A percentile compares a stretch with the other conserved stretches of the same genome.
Evolutionary conservation across 2,329 filamentous ascomycete genomes (phyloP).

Genomic region (Colletotrichum brevisporum): DNA sequence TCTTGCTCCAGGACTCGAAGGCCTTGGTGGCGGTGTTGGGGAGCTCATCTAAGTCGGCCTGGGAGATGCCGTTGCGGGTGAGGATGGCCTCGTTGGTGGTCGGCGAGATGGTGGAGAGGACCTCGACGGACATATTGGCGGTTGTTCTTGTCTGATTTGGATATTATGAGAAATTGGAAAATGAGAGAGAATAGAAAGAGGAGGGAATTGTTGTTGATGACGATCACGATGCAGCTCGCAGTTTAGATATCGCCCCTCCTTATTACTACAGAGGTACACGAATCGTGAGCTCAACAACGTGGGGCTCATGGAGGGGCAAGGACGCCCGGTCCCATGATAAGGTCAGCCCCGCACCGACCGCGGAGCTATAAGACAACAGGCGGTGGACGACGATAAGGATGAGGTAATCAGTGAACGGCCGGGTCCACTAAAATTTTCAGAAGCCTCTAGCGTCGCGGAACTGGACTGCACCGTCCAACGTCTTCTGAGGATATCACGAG

Average conservation of each 20-base stretch:
- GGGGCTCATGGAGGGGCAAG: constrained; percentile 34
- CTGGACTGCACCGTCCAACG: not conserved
- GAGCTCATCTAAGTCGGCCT: constrained; percentile 78
- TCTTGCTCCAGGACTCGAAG: constrained; percentile 83
- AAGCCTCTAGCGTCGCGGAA: not conserved
- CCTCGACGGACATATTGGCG: constrained; percentile 72
- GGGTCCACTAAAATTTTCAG: constrained; percentile 6
- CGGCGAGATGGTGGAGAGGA: constrained; percentile 86
- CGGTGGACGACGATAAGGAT: constrained; percentile 15
- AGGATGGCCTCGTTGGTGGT: constrained; percentile 88
- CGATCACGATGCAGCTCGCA: constrained; percentile 22
- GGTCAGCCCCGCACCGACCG: constrained; percentile 26
- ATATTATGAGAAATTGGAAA: not conserved
- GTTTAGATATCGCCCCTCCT: constrained; percentile 30
- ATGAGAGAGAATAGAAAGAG: constrained; percentile 3
- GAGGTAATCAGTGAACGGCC: constrained; percentile 28
- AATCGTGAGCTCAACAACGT: constrained; percentile 41
- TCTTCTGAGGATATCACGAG: too few relatives aligned
- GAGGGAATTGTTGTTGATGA: not conserved
- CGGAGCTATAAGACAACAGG: constrained; percentile 10
- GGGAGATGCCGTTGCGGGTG: constrained; percentile 81
- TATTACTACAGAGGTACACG: constrained; percentile 12
- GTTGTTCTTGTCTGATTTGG: not conserved
- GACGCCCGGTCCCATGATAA: constrained; percentile 19
- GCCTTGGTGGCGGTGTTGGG: constrained; percentile 80